Conservation (phyloP, 192 early-diverging fungal genomes). For the Coemansia sp. region DNA sequence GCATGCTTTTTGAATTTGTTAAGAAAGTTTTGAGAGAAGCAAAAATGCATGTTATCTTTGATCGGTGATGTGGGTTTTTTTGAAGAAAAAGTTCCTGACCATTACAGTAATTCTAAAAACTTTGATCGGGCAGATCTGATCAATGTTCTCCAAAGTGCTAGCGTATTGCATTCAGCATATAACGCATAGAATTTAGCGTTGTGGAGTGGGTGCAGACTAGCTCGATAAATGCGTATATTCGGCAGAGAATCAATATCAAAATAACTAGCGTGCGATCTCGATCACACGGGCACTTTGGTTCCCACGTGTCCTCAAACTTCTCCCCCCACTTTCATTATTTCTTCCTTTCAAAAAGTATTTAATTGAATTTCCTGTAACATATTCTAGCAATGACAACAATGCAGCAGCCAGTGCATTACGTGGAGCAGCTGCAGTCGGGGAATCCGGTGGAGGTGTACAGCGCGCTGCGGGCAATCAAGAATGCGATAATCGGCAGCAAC, state of each 20-base stretch:
- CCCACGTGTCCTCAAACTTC: not conserved
- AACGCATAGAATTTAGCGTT: too few relatives aligned
- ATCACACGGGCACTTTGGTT: not conserved
- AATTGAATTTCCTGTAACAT: not conserved
- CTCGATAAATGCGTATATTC: too few relatives aligned
- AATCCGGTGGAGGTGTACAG: conserved; percentile 44
- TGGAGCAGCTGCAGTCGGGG: conserved; percentile 43
- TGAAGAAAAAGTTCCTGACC: not conserved
- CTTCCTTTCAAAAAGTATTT: not conserved
- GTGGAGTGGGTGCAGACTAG: too few relatives aligned
- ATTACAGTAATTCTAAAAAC: not conserved
- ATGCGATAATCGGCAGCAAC: conserved; percentile 50
- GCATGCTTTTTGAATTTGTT: not conserved
- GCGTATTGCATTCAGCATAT: too few relatives aligned
- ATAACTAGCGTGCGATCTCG: too few relatives aligned
- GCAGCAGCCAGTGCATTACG: conserved; percentile 11
- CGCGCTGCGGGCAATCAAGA: conserved; percentile 46
- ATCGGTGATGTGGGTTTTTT: not conserved
- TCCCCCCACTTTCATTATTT: too few relatives aligned
- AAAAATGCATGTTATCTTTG: not conserved
- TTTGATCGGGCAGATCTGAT: not conserved
- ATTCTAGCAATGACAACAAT: conserved; percentile 16
- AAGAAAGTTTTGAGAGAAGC: not conserved
- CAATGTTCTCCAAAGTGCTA: too few relatives aligned
- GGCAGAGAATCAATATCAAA: too few relatives aligned